Evolutionary conservation across 2,329 filamentous ascomycete genomes (phyloP).

Genomic region (Ambrosiella cleistominuta): DNA sequence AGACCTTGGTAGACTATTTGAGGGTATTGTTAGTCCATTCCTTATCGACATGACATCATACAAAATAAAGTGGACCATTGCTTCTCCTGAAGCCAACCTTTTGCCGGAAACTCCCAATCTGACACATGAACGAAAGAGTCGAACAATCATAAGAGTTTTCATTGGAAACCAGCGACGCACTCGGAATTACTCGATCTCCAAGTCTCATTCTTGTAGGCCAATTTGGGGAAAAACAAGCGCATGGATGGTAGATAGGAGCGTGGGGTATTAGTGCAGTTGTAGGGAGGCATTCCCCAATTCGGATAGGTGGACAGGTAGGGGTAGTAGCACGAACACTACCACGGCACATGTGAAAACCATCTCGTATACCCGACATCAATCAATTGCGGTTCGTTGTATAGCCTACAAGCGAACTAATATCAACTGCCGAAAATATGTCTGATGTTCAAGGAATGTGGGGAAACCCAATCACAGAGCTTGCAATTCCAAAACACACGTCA

Average conservation of each 20-base stretch:
- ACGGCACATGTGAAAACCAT: not conserved
- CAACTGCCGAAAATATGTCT: not conserved
- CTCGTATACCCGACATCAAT: too few relatives aligned
- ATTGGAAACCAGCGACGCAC: not conserved
- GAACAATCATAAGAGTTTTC: not conserved
- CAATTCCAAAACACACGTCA: not conserved
- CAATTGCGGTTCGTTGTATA: too few relatives aligned
- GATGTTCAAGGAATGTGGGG: not conserved
- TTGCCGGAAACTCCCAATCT: too few relatives aligned
- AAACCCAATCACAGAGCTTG: not conserved
- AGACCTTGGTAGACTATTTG: conserved; percentile 92
- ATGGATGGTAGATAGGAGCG: not conserved
- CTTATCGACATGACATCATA: not conserved
- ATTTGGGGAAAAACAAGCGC: not conserved
- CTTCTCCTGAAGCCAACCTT: not conserved
- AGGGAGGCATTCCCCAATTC: not conserved
- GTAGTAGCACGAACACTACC: not conserved
- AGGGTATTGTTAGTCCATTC: not conserved
- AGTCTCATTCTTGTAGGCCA: not conserved
- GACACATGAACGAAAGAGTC: too few relatives aligned
- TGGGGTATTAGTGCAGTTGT: not conserved
- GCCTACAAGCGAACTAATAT: not conserved
- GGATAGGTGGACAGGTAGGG: not conserved
- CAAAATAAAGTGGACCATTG: not conserved
- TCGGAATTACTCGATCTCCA: not conserved